phyloP scores from a whole-genome alignment of 2,329 filamentous ascomycete species.

The Apiospora kogelbergensis region DNA sequence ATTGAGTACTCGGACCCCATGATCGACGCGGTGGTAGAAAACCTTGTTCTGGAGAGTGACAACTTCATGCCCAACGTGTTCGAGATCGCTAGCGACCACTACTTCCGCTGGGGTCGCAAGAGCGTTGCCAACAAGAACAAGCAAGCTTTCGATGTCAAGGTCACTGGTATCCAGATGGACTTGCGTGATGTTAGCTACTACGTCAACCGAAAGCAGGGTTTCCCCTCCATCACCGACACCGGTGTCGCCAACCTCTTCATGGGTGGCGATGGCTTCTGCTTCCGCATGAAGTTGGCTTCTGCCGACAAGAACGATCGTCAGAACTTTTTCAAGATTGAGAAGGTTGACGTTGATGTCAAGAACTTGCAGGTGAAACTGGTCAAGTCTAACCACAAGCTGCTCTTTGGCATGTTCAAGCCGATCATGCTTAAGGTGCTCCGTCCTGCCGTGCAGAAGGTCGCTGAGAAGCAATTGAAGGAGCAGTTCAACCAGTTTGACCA shows the following conservation, averaged over 20 bases:
- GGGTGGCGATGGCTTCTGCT: slow-evolving; percentile 83
- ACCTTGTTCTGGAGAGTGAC: slow-evolving; percentile 91
- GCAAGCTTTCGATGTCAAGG: slow-evolving; percentile 78
- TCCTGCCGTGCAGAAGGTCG: slow-evolving; percentile 79
- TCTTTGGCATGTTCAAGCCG: slow-evolving; percentile 86
- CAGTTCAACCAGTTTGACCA: slow-evolving; percentile 74
- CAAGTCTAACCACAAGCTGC: slow-evolving; percentile 91
- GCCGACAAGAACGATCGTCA: slow-evolving; percentile 72
- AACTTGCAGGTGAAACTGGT: slow-evolving; percentile 85
- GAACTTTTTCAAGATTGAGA: slow-evolving; percentile 94
- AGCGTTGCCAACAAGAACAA: slow-evolving; percentile 76
- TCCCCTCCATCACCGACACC: slow-evolving; percentile 82
- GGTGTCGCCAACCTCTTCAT: slow-evolving; percentile 89
- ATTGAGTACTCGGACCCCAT: slow-evolving; percentile 87
- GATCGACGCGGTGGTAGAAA: slow-evolving; percentile 89
- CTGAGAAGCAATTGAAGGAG: slow-evolving; percentile 88
- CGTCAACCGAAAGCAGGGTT: slow-evolving; percentile 91
- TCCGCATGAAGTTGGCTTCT: slow-evolving; percentile 86
- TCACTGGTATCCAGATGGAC: slow-evolving; percentile 91
- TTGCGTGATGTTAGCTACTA: slow-evolving; percentile 90
- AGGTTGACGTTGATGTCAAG: slow-evolving; percentile 79
- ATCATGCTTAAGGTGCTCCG: slow-evolving; percentile 80
- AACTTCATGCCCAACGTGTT: slow-evolving; percentile 93
- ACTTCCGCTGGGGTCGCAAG: slow-evolving; percentile 94
- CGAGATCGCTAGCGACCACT: slow-evolving; percentile 89